Evolutionary conservation across 306 rosid genomes (phyloP).

Genomic region (Rosa persica): DNA sequence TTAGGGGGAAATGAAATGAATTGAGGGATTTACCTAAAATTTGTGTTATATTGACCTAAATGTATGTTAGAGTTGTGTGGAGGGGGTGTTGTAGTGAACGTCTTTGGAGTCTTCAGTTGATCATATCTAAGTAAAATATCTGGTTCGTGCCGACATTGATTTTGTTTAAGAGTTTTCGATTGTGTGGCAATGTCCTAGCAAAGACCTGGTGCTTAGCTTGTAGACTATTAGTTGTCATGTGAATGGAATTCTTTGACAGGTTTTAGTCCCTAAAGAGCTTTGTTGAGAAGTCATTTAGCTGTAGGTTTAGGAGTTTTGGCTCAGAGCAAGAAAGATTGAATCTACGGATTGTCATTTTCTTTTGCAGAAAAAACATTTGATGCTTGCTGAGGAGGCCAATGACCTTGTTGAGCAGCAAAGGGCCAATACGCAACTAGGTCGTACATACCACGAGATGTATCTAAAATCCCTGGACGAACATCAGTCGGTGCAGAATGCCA

Average conservation of each 20-base stretch:
- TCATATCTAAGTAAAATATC: not conserved
- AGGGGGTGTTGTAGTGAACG: not conserved
- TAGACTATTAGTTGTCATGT: not conserved
- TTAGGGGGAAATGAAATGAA: not conserved
- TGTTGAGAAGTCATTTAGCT: not conserved
- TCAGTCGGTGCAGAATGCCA: constrained; percentile 58
- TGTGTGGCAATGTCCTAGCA: not conserved
- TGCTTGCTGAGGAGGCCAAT: constrained; percentile 65
- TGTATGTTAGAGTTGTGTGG: not conserved
- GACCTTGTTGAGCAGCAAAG: constrained; percentile 84
- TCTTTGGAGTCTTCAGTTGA: not conserved
- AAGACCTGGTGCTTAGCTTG: not conserved
- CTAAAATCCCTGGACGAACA: constrained; percentile 59
- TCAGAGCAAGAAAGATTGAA: not conserved
- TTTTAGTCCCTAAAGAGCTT: not conserved
- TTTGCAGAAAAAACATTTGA: constrained; percentile 71
- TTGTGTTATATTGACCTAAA: not conserved
- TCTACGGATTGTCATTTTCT: not conserved
- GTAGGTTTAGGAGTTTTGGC: not conserved
- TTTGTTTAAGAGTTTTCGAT: not conserved
- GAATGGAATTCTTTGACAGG: not conserved
- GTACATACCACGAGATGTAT: constrained; percentile 70
- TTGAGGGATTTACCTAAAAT: not conserved
- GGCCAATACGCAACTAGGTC: constrained; percentile 90
- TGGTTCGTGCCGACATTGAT: not conserved